These are phyloP conservation scores for Ophiostoma perfectum DNA, from an alignment of 2,329 filamentous ascomycete genomes.

Conservation along the genomic window DNA sequence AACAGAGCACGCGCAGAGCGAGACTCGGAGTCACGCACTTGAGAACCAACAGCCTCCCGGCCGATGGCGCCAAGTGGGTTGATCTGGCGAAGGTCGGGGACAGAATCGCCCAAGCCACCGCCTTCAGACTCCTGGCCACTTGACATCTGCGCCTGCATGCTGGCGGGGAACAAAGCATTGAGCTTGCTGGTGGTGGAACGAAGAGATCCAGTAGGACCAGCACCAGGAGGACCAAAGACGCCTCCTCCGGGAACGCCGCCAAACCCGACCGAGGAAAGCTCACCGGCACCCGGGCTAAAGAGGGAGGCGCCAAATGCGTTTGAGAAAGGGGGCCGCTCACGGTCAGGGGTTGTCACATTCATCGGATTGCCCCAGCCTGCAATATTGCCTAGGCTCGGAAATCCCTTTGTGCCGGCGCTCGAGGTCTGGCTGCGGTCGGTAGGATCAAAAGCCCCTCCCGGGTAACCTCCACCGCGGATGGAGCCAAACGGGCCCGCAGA, in stretches of 20 bases:
- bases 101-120: constrained; percentile 54
- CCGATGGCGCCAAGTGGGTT: constrained; percentile 64
- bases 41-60: constrained; percentile 52
- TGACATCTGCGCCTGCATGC: constrained; percentile 60
- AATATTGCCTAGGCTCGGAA: constrained; percentile 56
- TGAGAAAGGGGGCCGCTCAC: constrained; percentile 52
- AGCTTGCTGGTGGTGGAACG: constrained; percentile 70
- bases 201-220: constrained; percentile 56
- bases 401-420: constrained; percentile 74
- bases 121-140: constrained; percentile 53
- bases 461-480: constrained; percentile 40
- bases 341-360: constrained; percentile 62
- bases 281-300: constrained; percentile 64
- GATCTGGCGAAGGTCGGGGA: constrained; percentile 55
- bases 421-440: constrained; percentile 92
- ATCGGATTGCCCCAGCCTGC: constrained; percentile 56
- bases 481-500: constrained; percentile 49
- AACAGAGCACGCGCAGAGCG: constrained; percentile 37
- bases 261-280: constrained; percentile 70
- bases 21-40: constrained; percentile 50
- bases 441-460: constrained; percentile 53
- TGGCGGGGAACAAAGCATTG: constrained; percentile 77
- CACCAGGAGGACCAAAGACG: constrained; percentile 35
- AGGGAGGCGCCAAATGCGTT: constrained; percentile 71
- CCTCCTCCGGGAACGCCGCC: constrained; percentile 42